Evolutionary conservation across 345 rosid genomes (phyloP), one percentile per base, ranked within the genome.

Genomic region (Barbarea vulgaris): DNA sequence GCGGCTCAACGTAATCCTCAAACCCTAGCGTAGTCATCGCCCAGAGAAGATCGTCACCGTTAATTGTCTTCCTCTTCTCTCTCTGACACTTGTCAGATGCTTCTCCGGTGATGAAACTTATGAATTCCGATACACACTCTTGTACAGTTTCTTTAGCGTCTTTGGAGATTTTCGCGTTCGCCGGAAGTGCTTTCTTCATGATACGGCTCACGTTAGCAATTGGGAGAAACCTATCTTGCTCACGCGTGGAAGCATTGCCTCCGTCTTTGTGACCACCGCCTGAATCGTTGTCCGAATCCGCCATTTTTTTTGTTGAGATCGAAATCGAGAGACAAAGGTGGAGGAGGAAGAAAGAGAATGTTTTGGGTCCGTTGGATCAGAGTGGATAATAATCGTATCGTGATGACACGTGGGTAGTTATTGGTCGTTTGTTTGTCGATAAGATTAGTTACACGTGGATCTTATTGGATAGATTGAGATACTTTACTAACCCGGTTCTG

Each of bases 111-210:
- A 88, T 82, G 79, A 88, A 88, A 60, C 91, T 88, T 61, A 88
- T 88, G 81, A 88, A 88, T 81, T 88, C 91, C 46, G 91, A 88
- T 21, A 88, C 91, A 67, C 93, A 88, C 84, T 88, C 93, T 53
- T 88, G 89, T 3, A 88, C 93, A 3, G 93, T 88, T 78, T 88
- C 93, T 64, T 88, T 88, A 0, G 93, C 93, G 81, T 87, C 93
- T 55, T 88, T 88, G 0, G 91, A 88, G 74, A 88, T 88, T 78
- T 88, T 88, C 1, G 91, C 93, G 82, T 88, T 88, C 7, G 89
- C 88, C 27, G 89, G 91, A 15, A 88, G 61, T 1, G 89, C 93
- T 61, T 88, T 88, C 78, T 88, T 88, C 93, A 88, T 88, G 78
- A 87, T 88, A 75, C 91, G 67, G 80, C 93, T 88, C 22, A 87